phyloP scores from a whole-genome alignment of 139 green algal species.

The Raphidocelis subcapitata region DNA sequence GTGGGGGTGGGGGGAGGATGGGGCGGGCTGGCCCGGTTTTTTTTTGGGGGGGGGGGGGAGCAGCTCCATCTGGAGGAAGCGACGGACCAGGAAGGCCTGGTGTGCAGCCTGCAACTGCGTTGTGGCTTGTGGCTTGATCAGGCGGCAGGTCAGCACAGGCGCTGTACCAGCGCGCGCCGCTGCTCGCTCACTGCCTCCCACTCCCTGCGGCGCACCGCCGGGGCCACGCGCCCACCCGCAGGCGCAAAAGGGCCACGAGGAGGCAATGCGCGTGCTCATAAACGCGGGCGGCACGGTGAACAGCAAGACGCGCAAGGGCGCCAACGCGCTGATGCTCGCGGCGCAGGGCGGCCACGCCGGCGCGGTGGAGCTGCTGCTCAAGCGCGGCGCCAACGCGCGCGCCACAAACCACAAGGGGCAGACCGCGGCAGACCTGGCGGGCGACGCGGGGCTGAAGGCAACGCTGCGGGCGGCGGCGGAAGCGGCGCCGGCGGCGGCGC shows the following conservation, averaged over 20 bases:
- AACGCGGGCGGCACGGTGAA: slow-evolving; percentile 61
- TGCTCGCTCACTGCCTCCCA: too few species aligned
- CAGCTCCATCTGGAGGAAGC: too few species aligned
- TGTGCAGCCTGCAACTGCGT: too few species aligned
- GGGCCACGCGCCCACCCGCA: too few species aligned
- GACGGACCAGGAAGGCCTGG: too few species aligned
- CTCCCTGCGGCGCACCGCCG: too few species aligned
- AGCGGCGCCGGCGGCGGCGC: slow-evolving; percentile 5
- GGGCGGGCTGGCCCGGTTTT: too few species aligned
- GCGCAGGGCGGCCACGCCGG: slow-evolving; percentile 51
- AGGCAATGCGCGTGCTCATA: slow-evolving; percentile 46
- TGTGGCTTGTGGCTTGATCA: too few species aligned
- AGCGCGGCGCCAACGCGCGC: slow-evolving; percentile 56
- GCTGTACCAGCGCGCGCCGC: too few species aligned
- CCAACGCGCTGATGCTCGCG: slow-evolving; percentile 64
- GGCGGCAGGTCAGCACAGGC: too few species aligned
- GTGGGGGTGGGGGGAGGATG: too few species aligned
- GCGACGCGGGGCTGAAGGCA: slow-evolving; percentile 21
- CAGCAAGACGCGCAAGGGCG: slow-evolving; percentile 67
- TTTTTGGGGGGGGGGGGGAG: too few species aligned
- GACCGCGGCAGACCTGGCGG: slow-evolving; percentile 47
- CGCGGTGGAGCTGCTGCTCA: slow-evolving; percentile 61
- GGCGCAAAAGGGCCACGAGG: slow-evolving; percentile 60
- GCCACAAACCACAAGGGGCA: slow-evolving; percentile 53
- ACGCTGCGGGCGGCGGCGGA: slow-evolving; percentile 15